Conservation (phyloP, 1,139 yeast species). For the Saccharomyces uvarum region DNA sequence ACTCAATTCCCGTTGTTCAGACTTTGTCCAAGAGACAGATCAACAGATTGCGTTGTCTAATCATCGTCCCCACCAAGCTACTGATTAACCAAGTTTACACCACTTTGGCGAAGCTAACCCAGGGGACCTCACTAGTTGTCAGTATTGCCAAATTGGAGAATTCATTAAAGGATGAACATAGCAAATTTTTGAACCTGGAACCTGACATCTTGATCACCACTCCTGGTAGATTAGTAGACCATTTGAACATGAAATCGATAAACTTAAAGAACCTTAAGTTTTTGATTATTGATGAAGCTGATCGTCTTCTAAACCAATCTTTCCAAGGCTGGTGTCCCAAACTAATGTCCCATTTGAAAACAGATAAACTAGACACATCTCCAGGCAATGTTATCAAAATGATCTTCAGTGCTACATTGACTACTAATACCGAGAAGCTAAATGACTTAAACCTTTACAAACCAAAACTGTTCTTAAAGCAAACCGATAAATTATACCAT, state of each 20-base stretch:
- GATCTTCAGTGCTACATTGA: constrained; percentile 86
- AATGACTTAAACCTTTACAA: constrained; percentile 57
- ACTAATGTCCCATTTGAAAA: constrained; percentile 40
- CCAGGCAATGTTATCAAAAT: constrained; percentile 46
- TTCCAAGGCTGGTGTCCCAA: constrained; percentile 89
- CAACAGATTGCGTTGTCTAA: constrained; percentile 66
- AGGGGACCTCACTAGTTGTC: constrained; percentile 60
- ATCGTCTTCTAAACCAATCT: constrained; percentile 77
- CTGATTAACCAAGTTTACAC: constrained; percentile 72
- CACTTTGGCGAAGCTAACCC: constrained; percentile 52
- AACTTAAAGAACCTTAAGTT: constrained; percentile 48
- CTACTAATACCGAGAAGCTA: constrained; percentile 85
- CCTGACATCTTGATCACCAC: constrained; percentile 83
- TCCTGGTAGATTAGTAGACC: constrained; percentile 94
- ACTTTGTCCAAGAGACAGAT: constrained; percentile 55
- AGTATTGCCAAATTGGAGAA: constrained; percentile 51
- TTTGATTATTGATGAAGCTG: constrained; percentile 91
- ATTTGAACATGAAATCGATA: constrained; percentile 40
- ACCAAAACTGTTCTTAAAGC: constrained; percentile 69
- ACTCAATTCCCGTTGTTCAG: constrained; percentile 75
- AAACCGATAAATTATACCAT: constrained; percentile 44
- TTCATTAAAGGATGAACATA: constrained; percentile 60
- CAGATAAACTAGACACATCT: constrained; percentile 26
- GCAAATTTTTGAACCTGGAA: constrained; percentile 38
- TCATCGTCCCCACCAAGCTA: constrained; percentile 86